Conservation (phyloP, 2,329 filamentous ascomycete species). For the Aureobasidium sp. region DNA sequence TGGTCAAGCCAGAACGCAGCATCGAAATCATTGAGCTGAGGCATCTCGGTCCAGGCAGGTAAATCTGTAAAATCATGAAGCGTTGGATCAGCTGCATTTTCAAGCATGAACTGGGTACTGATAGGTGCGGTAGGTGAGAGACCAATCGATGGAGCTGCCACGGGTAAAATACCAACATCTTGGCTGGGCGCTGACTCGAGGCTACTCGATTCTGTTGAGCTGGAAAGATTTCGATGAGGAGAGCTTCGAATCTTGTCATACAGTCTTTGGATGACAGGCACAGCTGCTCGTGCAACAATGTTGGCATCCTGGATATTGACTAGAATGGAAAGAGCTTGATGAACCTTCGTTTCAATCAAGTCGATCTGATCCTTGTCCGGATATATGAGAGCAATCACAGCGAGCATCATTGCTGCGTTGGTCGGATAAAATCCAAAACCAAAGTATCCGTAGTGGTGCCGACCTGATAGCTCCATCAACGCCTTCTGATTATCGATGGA, state of each 20-base stretch:
- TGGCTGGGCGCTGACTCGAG: not conserved
- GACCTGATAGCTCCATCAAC: not conserved
- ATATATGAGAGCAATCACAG: not conserved
- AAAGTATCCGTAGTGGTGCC: not conserved
- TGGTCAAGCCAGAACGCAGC: constrained; percentile 1
- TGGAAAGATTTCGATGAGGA: not conserved
- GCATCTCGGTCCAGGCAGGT: not conserved
- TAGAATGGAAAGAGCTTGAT: not conserved
- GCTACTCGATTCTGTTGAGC: not conserved
- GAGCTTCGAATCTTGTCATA: not conserved
- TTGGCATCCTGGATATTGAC: not conserved
- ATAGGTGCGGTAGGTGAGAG: not conserved
- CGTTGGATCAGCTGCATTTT: not conserved
- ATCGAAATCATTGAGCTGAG: not conserved
- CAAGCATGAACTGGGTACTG: not conserved
- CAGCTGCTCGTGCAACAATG: not conserved
- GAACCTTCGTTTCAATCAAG: not conserved
- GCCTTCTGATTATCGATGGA: not conserved
- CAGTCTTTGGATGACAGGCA: not conserved
- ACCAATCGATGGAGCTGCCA: not conserved
- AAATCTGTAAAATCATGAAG: not conserved
- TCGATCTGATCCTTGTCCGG: not conserved
- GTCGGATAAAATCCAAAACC: not conserved
- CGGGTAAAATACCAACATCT: not conserved
- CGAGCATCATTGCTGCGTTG: not conserved